Conservation (phyloP, 2,329 filamentous ascomycete genomes). For the Stagonosporopsis vannaccii region DNA sequence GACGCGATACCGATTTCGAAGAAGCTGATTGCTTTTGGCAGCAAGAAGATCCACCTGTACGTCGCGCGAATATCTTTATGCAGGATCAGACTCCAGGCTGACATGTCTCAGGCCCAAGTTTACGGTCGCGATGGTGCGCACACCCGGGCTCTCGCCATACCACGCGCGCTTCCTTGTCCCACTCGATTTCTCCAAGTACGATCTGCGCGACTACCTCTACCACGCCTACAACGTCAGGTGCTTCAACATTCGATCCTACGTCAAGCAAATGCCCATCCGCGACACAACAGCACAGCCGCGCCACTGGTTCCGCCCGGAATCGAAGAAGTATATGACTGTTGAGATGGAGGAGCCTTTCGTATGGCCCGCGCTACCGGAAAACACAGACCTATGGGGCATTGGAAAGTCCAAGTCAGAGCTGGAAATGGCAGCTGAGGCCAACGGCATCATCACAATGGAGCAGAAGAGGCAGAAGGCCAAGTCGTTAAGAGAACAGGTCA, state of each 20-base stretch:
- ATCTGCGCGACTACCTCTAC: constrained; percentile 92
- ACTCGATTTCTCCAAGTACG: constrained; percentile 92
- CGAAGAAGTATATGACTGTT: constrained; percentile 92
- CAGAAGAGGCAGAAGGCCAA: constrained; percentile 27
- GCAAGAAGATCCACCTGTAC: constrained; percentile 59
- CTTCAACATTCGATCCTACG: constrained; percentile 75
- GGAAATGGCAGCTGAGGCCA: constrained; percentile 9
- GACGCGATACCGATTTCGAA: constrained; percentile 41
- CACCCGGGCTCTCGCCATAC: constrained; percentile 73
- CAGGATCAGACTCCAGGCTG: constrained; percentile 9
- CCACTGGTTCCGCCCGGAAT: constrained; percentile 72
- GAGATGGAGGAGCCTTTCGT: constrained; percentile 87
- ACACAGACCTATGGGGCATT: constrained; percentile 53
- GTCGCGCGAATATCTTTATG: constrained; percentile 16
- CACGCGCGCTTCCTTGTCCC: constrained; percentile 92
- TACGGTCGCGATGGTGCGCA: constrained; percentile 78
- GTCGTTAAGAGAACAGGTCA: constrained; percentile 35
- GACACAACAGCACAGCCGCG: constrained; percentile 59
- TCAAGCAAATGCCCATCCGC: constrained; percentile 72
- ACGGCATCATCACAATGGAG: constrained; percentile 14
- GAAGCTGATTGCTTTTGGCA: constrained; percentile 48
- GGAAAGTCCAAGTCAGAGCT: constrained; percentile 54
- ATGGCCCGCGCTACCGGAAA: constrained; percentile 74
- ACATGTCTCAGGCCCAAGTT: constrained; percentile 73
- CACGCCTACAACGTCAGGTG: constrained; percentile 80